Evolutionary conservation across 257 asterid species (phyloP), one percentile per base, ranked within the genome.

Genomic region (Nicotiana noctiflora): DNA sequence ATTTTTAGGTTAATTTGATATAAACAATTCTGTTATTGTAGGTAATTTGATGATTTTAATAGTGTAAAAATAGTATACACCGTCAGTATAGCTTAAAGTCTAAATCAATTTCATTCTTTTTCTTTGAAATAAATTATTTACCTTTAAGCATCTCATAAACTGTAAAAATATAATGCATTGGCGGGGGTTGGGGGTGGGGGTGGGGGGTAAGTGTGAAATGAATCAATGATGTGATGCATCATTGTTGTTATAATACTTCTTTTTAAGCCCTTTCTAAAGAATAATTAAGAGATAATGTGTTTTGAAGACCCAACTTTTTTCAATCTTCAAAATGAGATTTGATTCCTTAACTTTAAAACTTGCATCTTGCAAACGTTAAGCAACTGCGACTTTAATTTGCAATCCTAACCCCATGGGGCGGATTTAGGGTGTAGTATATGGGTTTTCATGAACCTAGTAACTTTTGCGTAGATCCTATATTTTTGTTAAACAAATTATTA

Each of bases 351-450:
- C 79, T 74, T 74, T 74, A 49, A 1, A 79, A 82, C 85, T 85
- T 87, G 90, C 86, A 83, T 86, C 85, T 84, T 88, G 84, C 84
- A 81, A 81, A 83, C 84, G 86, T 79, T 87, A 87, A 87, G 88
- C 90, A 80, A 84, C 86, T 81, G 8, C 4, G 21, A 14, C 27
- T 51, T 40, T 40, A 40, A 8, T 40, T 74, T 74, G 79, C 79
- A 49, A 74, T 74, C 46, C 23, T 51, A 25, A 49, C 61, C 79
- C 25, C 25, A n/a, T n/a, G n/a, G n/a, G n/a, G n/a, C n/a, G n/a
- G n/a, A n/a, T n/a, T n/a, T n/a, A n/a, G n/a, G n/a, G n/a, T n/a
- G n/a, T n/a, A n/a, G n/a, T n/a, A n/a, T n/a, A n/a, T n/a, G n/a
- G n/a, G n/a, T n/a, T n/a, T n/a, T n/a, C n/a, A n/a, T n/a, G n/a